A percentile compares a stretch with the other conserved stretches of the same genome.
These are phyloP conservation scores for Xerocomellus intermedius DNA, from an alignment of 768 basidiomycete genomes.

Conservation along the genomic window DNA sequence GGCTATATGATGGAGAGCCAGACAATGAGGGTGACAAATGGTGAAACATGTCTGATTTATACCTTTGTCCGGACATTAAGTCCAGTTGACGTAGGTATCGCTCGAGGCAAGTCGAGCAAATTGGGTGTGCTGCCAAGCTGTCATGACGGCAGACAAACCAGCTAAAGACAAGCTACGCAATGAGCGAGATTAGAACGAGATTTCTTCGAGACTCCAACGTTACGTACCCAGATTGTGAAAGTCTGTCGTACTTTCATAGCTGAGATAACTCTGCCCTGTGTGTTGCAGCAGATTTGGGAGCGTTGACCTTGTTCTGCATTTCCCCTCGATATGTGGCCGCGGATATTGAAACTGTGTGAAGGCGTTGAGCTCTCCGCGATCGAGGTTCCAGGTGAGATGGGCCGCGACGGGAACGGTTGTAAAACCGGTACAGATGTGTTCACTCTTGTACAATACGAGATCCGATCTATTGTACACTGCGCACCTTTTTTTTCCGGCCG, in stretches of 20 bases:
- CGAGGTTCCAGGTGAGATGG: not conserved
- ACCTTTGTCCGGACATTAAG: constrained; percentile 14
- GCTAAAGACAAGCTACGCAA: not conserved
- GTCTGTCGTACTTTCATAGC: not conserved
- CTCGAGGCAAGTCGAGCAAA: not conserved
- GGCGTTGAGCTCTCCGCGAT: constrained; percentile 1
- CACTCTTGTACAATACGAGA: constrained; percentile 11
- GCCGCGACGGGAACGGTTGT: constrained; percentile 24
- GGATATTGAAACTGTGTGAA: constrained; percentile 3
- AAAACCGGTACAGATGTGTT: not conserved
- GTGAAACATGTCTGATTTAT: constrained; percentile 30
- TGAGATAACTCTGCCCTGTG: not conserved
- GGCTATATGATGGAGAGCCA: constrained; percentile 15
- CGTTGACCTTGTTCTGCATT: not conserved
- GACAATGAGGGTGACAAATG: constrained; percentile 15
- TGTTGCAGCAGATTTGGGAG: not conserved
- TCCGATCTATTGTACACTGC: constrained; percentile 13
- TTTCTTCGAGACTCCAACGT: not conserved
- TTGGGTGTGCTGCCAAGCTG: not conserved
- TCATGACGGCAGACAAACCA: constrained; percentile 7
- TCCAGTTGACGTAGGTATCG: not conserved
- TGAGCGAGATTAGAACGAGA: not conserved
- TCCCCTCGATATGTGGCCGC: not conserved
- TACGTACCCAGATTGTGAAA: not conserved
- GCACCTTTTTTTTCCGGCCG: constrained; percentile 1